Conservation (phyloP, 1,284 basidiomycete species). For the Ceratobasidium sp. region DNA sequence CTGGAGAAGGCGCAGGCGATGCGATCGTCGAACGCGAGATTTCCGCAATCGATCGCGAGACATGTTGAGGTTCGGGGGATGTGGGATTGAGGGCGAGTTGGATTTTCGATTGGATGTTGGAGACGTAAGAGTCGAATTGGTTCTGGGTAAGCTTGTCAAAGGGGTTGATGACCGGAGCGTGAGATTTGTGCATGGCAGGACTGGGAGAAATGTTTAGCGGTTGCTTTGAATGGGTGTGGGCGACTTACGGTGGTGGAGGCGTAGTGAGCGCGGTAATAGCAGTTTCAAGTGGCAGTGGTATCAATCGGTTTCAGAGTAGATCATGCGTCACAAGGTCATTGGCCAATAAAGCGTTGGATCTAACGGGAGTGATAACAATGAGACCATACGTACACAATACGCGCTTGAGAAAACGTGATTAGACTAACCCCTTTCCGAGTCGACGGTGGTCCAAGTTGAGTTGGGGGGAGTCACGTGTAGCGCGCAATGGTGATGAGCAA, state of each 20-base stretch:
- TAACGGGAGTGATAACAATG: background rate
- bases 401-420: background rate
- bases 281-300: slow-evolving; percentile 2
- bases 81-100: slow-evolving; percentile 46
- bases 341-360: background rate
- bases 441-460: slow-evolving; percentile 14
- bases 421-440: slow-evolving; percentile 16
- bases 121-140: slow-evolving; percentile 48
- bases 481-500: slow-evolving; percentile 16
- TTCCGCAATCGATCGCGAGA: slow-evolving; percentile 21
- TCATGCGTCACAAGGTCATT: slow-evolving; percentile 16
- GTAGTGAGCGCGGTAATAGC: background rate
- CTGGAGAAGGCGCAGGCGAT: slow-evolving; percentile 23
- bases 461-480: slow-evolving; percentile 20
- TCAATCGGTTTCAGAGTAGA: slow-evolving; percentile 4
- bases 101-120: slow-evolving; percentile 45
- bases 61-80: slow-evolving; percentile 26
- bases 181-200: slow-evolving; percentile 29
- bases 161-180: slow-evolving; percentile 47
- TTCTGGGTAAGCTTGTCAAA: slow-evolving; percentile 46
- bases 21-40: slow-evolving; percentile 38
- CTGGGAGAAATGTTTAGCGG: background rate
- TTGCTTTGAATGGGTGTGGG: background rate
- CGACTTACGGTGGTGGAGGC: slow-evolving; percentile 8
- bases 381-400: no score